phyloP scores from a whole-genome alignment of 1,139 yeast species.

The Taphrina pruni region DNA sequence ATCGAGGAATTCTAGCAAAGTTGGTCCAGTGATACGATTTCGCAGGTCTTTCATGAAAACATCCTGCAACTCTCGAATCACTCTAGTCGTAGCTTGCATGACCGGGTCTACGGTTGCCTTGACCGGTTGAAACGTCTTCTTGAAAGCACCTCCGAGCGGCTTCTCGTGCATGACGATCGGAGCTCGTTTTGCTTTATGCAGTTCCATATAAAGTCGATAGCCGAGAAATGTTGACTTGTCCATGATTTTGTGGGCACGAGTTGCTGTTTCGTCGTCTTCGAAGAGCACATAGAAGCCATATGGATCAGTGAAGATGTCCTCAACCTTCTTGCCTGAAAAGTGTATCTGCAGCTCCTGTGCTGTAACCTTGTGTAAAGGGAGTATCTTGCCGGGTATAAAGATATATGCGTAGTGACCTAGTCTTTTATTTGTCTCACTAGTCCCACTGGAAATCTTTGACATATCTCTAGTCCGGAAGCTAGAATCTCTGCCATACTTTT shows the following conservation, averaged over 20 bases:
- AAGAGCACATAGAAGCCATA: conserved; percentile 74
- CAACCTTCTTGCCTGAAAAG: conserved; percentile 62
- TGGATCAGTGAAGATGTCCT: conserved; percentile 37
- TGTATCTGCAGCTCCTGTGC: conserved; percentile 63
- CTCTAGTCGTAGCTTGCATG: conserved; percentile 64
- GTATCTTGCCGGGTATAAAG: conserved; percentile 61
- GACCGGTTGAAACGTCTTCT: conserved; percentile 50
- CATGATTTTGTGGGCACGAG: conserved; percentile 67
- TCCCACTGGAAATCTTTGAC: conserved; percentile 19
- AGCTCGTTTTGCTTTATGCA: conserved; percentile 51
- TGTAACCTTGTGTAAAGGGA: conserved; percentile 60
- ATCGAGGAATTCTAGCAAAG: conserved; percentile 65
- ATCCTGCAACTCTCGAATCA: conserved; percentile 68
- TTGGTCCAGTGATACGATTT: conserved; percentile 75
- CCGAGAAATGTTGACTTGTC: conserved; percentile 65
- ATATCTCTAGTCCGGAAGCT: conserved; percentile 9
- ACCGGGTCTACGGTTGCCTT: conserved; percentile 52
- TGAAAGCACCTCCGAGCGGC: conserved; percentile 37
- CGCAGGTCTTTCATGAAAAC: conserved; percentile 74
- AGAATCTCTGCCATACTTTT: conserved; percentile 24
- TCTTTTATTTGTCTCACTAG: conserved; percentile 25
- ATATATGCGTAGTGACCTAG: conserved; percentile 56
- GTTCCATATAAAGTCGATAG: conserved; percentile 63
- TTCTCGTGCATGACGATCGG: conserved; percentile 7
- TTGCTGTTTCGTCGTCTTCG: conserved; percentile 67